A percentile compares a stretch with the other conserved stretches of the same genome.
These are phyloP conservation scores for Schwanniomyces sp. DNA, from an alignment of 805 yeast genomes.

Conservation along the genomic window DNA sequence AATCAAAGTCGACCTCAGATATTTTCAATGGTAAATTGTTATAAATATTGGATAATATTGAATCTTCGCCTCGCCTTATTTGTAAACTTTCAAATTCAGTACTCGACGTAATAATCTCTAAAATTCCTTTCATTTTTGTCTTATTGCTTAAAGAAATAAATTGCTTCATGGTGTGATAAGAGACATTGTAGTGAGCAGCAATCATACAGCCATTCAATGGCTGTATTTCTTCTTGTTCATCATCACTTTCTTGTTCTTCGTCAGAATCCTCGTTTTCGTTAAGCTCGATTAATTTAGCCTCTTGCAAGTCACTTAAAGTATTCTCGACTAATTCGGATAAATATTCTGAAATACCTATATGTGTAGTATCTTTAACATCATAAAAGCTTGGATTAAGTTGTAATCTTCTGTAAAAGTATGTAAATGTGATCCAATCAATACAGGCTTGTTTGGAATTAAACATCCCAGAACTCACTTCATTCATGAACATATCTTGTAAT, in stretches of 20 bases:
- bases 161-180: slow-evolving; percentile 65
- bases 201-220: slow-evolving; percentile 75
- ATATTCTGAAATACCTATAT: slow-evolving; percentile 73
- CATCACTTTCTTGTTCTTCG: slow-evolving; percentile 36
- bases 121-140: slow-evolving; percentile 58
- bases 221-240: slow-evolving; percentile 39
- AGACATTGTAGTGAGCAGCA: slow-evolving; percentile 68
- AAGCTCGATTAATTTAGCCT: slow-evolving; percentile 62
- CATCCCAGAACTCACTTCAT: slow-evolving; percentile 68
- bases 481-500: slow-evolving; percentile 66
- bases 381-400: slow-evolving; percentile 86
- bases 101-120: slow-evolving; percentile 67
- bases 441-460: slow-evolving; percentile 77
- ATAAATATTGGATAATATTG: slow-evolving; percentile 49
- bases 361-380: slow-evolving; percentile 66
- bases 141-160: slow-evolving; percentile 53
- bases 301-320: slow-evolving; percentile 60
- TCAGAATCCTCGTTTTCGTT: slow-evolving; percentile 40
- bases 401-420: slow-evolving; percentile 79
- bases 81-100: slow-evolving; percentile 69
- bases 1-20: slow-evolving; percentile 35
- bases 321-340: slow-evolving; percentile 82
- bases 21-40: slow-evolving; percentile 63
- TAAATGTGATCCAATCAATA: slow-evolving; percentile 84
- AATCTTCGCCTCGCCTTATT: slow-evolving; percentile 60